Evolutionary conservation across 768 basidiomycete genomes (phyloP).

Genomic region (Lactifluus subvellereus): DNA sequence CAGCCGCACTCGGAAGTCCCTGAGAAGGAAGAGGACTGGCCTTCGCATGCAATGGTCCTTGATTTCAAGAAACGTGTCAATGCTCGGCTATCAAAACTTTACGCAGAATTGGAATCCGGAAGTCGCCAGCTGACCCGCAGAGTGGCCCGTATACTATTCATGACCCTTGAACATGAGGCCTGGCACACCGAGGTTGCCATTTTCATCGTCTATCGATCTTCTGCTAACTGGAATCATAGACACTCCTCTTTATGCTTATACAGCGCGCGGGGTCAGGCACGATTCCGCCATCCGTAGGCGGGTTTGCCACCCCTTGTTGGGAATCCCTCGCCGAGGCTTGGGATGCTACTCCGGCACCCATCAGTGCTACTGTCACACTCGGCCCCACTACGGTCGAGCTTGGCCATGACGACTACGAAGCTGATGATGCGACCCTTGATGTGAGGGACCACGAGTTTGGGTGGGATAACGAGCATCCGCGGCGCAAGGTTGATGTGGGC

Average conservation of each 20-base stretch:
- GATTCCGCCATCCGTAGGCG: conserved; percentile 68
- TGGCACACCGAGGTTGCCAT: conserved; percentile 67
- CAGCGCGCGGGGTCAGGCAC: conserved; percentile 77
- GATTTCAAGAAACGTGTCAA: conserved; percentile 76
- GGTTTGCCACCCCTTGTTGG: conserved; percentile 73
- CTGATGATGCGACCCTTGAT: conserved; percentile 43
- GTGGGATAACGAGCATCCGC: conserved; percentile 93
- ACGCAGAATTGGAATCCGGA: conserved; percentile 59
- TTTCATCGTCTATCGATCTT: background rate
- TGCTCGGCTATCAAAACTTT: conserved; percentile 59
- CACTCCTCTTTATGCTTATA: conserved; percentile 89
- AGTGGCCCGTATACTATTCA: conserved; percentile 75
- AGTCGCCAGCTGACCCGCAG: conserved; percentile 50
- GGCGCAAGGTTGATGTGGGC: conserved; percentile 50
- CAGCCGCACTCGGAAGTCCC: conserved; percentile 92
- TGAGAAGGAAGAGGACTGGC: conserved; percentile 78
- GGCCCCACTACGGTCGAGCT: conserved; percentile 55
- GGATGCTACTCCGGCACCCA: conserved; percentile 43
- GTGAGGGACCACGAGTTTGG: conserved; percentile 67
- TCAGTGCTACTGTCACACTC: conserved; percentile 45
- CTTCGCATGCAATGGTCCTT: conserved; percentile 59
- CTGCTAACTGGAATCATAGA: conserved; percentile 36
- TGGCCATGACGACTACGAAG: conserved; percentile 82
- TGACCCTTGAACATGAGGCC: conserved; percentile 89
- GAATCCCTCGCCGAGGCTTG: conserved; percentile 42